A percentile compares a stretch with the other conserved stretches of the same genome.
Evolutionary conservation across 495 filamentous ascomycete genomes (phyloP).

Genomic region (Daldinia vernicosa): DNA sequence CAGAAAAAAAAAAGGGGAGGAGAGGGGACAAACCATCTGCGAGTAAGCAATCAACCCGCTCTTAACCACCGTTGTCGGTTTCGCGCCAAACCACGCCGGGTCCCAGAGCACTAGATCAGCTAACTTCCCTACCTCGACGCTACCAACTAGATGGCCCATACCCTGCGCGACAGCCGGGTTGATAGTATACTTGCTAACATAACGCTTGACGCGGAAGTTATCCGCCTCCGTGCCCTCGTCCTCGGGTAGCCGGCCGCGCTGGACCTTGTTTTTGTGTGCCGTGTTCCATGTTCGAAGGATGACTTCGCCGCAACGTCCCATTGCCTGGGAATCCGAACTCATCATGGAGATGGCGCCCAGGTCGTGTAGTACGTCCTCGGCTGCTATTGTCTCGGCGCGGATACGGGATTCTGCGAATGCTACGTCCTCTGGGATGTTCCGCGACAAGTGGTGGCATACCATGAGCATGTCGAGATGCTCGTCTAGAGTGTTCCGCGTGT

Average conservation of each 20-base stretch:
- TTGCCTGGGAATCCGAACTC: conserved; percentile 95
- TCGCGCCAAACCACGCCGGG: conserved; percentile 85
- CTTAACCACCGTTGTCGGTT: conserved; percentile 86
- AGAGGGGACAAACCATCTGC: conserved; percentile 73
- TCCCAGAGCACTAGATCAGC: conserved; percentile 94
- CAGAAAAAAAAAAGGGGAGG: neutral
- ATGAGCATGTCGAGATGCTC: conserved; percentile 99
- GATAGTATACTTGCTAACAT: conserved; percentile 96
- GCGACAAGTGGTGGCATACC: conserved; percentile 95
- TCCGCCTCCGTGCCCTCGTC: conserved; percentile 86
- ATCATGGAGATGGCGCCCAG: conserved; percentile 98
- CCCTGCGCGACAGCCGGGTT: conserved; percentile 96
- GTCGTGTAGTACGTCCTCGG: conserved; percentile 96
- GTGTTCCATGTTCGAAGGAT: conserved; percentile 97
- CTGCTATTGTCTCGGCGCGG: conserved; percentile 94
- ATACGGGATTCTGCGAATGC: conserved; percentile 96
- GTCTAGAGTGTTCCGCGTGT: conserved; percentile 91
- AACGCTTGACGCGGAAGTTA: conserved; percentile 92
- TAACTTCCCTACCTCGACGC: conserved; percentile 87
- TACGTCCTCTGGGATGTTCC: conserved; percentile 94
- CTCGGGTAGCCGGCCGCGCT: conserved; percentile 78
- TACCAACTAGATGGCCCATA: conserved; percentile 89
- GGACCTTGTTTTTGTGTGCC: conserved; percentile 95
- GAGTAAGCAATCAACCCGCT: conserved; percentile 85
- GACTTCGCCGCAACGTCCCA: conserved; percentile 97